Base-by-base conservation (phyloP, 1,139 yeast species). In the Eremothecium sinecaudum region DNA sequence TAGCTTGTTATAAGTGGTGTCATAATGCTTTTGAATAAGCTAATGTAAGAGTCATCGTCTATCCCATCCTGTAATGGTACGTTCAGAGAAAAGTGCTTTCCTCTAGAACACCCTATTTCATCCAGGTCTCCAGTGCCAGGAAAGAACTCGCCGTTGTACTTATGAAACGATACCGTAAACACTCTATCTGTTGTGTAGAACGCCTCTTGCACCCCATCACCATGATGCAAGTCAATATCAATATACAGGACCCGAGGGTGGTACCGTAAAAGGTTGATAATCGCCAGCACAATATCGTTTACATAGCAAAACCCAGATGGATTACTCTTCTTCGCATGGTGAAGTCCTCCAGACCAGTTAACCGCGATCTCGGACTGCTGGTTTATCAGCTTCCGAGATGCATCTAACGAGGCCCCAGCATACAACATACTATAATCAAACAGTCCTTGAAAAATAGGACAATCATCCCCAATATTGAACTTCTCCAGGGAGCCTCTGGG, bases 161-260 rank as follows among this genome's bases (percentile, higher is more conserved):
- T 90, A 63, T 90, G 98, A 62, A 90, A 84, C 14, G 94, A 81
- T 31, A 83, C 78, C 0, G 97, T 87, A 92, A 86, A 83, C 18
- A 90, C 98, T 39, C 98, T 64, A 58, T 90, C 97, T 1, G 96
- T 83, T 24, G 93, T 76, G 56, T 87, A 86, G 50, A 90, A 90
- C 1, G 97, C 97, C 58, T 90, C 97, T 56, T 90, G 96, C 2
- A 90, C 98, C 35, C 97, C 98, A 56, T 90, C 98, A 16, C 98
- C 98, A 55, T 90, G 98, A 57, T 90, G 98, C 17, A 90, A 73
- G 57, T 90, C 98, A 37, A 87, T 87, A 59, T 90, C 98, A 37
- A 90, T 84, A 55, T 90, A 90, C 51, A 90, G 64, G 4, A 90
- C 96, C 38, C 97, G 68, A 4, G 97, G 87, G 54, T 84, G 93